These are phyloP conservation scores for Pythium sukuiense DNA, from an alignment of 352 stramenopile species.

Conservation along the genomic window DNA sequence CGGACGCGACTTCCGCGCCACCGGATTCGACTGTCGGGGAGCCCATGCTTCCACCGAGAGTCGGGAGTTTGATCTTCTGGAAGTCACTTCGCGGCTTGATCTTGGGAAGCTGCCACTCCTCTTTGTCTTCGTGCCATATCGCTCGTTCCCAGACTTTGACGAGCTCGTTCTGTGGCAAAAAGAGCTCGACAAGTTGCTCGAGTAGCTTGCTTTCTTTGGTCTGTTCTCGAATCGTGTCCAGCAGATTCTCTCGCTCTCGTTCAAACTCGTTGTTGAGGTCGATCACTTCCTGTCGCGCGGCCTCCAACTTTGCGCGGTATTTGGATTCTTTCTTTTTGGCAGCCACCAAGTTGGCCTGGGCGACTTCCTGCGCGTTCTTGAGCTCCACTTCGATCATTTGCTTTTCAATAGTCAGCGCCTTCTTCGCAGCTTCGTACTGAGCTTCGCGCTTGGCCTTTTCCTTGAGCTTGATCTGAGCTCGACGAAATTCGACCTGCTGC, in stretches of 20 bases:
- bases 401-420: conserved; percentile 65
- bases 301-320: conserved; percentile 66
- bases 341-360: conserved; percentile 50
- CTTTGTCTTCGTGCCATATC: conserved; percentile 80
- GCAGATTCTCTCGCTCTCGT: conserved; percentile 77
- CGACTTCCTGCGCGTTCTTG: conserved; percentile 64
- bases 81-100: conserved; percentile 81
- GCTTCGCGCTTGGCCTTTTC: conserved; percentile 74
- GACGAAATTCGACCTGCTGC: conserved; percentile 80
- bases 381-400: conserved; percentile 75
- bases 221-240: conserved; percentile 89
- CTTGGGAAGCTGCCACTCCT: conserved; percentile 74
- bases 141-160: conserved; percentile 88
- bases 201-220: conserved; percentile 87
- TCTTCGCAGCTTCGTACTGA: conserved; percentile 57
- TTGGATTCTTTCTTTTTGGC: conserved; percentile 71
- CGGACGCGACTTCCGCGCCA: conserved; percentile 55
- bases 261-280: conserved; percentile 86
- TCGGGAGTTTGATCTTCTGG: conserved; percentile 73
- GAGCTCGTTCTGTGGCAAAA: conserved; percentile 82
- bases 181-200: conserved; percentile 86
- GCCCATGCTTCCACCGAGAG: conserved; percentile 30
- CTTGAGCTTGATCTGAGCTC: conserved; percentile 76
- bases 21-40: conserved; percentile 39
- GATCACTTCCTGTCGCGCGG: conserved; percentile 79